Conservation (phyloP, 1,284 basidiomycete genomes). For the Sporisorium exsertum region DNA sequence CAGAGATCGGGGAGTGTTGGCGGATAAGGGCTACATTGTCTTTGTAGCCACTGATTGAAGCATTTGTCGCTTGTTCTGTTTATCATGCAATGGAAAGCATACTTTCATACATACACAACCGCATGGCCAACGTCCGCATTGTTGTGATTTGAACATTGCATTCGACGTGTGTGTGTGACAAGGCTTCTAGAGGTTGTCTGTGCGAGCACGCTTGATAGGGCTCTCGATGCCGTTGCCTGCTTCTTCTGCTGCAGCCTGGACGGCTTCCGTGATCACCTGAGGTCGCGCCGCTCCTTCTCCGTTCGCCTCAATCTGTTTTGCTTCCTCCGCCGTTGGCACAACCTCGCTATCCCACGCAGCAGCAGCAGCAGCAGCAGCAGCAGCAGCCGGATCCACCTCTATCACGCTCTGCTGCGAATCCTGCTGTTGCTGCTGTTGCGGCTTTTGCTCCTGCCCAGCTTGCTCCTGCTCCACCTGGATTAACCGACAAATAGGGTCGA, state of each 20-base stretch:
- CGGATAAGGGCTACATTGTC: slow-evolving; percentile 56
- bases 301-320: not conserved
- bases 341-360: not conserved
- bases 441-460: not conserved
- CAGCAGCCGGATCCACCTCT: slow-evolving; percentile 11
- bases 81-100: slow-evolving; percentile 2
- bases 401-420: slow-evolving; percentile 3
- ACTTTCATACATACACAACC: not conserved
- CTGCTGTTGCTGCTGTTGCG: not conserved
- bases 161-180: not conserved
- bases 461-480: slow-evolving; percentile 12
- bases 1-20: slow-evolving; percentile 57
- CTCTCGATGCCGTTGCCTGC: slow-evolving; percentile 25
- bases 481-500: slow-evolving; percentile 44
- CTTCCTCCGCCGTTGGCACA: not conserved
- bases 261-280: slow-evolving; percentile 5
- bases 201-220: slow-evolving; percentile 45
- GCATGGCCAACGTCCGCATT: not conserved
- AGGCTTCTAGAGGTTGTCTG: slow-evolving; percentile 21
- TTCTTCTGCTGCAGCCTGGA: not conserved
- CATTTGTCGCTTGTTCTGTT: no score
- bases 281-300: slow-evolving; percentile 5
- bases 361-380: not conserved
- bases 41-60: slow-evolving; percentile 20
- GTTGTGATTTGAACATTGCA: not conserved